A percentile compares a stretch with the other conserved stretches of the same genome.
These are phyloP conservation scores for Hymenoscyphus salicellus DNA, from an alignment of 2,329 filamentous ascomycete species.

Conservation along the genomic window DNA sequence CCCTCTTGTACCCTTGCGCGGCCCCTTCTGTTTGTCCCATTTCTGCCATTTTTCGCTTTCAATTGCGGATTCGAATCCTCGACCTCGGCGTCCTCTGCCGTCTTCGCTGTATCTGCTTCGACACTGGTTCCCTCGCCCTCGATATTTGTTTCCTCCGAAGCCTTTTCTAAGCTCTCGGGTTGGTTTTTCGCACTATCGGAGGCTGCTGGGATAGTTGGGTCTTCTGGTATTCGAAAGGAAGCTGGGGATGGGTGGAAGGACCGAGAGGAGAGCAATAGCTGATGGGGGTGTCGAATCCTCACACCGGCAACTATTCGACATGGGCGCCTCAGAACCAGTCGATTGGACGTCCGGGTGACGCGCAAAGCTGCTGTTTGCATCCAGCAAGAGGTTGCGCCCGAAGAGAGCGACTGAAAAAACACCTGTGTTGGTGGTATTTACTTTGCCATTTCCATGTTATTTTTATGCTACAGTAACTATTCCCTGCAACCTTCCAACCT, in stretches of 20 bases:
- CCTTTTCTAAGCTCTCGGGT: constrained; percentile 3
- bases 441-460: not conserved
- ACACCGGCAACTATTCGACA: constrained; percentile 34
- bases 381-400: constrained; percentile 30
- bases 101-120: constrained; percentile 2
- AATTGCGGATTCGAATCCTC: constrained; percentile 10
- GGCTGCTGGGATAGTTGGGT: constrained; percentile 15
- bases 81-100: constrained; percentile 2
- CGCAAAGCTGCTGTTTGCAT: constrained; percentile 36
- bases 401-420: constrained; percentile 23
- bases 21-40: constrained; percentile 18
- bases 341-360: constrained; percentile 31
- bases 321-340: constrained; percentile 28
- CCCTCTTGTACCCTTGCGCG: constrained; percentile 22
- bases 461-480: not conserved
- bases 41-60: constrained; percentile 22
- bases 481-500: not conserved
- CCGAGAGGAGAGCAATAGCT: constrained; percentile 18
- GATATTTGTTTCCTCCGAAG: not conserved
- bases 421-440: constrained; percentile 1
- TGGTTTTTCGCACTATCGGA: constrained; percentile 5
- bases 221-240: constrained; percentile 28
- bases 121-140: constrained; percentile 2
- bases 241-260: constrained; percentile 33
- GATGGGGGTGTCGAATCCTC: constrained; percentile 25